Evolutionary conservation across 192 early-diverging fungal genomes (phyloP), one percentile per base, ranked within the genome.

Genomic region (Chytriomyces sp.): DNA sequence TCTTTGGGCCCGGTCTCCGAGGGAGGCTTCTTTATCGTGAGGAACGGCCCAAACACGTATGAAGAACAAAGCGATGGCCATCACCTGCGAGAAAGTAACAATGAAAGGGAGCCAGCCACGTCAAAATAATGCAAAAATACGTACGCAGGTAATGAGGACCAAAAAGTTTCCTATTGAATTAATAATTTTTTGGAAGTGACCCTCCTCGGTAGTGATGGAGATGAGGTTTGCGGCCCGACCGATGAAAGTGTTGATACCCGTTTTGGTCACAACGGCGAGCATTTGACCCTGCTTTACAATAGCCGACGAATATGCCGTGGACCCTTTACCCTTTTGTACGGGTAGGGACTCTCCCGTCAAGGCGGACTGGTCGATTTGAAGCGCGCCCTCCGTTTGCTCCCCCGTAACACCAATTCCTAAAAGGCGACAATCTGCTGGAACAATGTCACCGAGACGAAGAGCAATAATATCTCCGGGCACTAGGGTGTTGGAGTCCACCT

Each of bases 261-360:
- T 98, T 84, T 96, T 95, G 76, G 90, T 92, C 25, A 98, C 95
- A 26, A 96, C 89, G 70, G 89, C 92, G 67, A 98, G 82, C 86
- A 92, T 93, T 81, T 94, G 93, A 59, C 95, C 95, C 76, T 97
- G 95, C 96, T 96, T 96, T 70, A 86, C 90, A 28, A 98, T 95
- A 28, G 96, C n/a, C n/a, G n/a, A n/a, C n/a, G n/a, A n/a, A n/a
- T n/a, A n/a, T n/a, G n/a, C n/a, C n/a, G n/a, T n/a, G n/a, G n/a
- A n/a, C n/a, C n/a, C n/a, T n/a, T n/a, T n/a, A n/a, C n/a, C n/a
- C n/a, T n/a, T n/a, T n/a, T n/a, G n/a, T n/a, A n/a, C n/a, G n/a
- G n/a, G n/a, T n/a, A n/a, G n/a, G n/a, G n/a, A n/a, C n/a, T n/a
- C n/a, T n/a, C n/a, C n/a, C n/a, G n/a, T n/a, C n/a, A n/a, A n/a